Conservation (phyloP, 768 basidiomycete species). For the Russula sp. region DNA sequence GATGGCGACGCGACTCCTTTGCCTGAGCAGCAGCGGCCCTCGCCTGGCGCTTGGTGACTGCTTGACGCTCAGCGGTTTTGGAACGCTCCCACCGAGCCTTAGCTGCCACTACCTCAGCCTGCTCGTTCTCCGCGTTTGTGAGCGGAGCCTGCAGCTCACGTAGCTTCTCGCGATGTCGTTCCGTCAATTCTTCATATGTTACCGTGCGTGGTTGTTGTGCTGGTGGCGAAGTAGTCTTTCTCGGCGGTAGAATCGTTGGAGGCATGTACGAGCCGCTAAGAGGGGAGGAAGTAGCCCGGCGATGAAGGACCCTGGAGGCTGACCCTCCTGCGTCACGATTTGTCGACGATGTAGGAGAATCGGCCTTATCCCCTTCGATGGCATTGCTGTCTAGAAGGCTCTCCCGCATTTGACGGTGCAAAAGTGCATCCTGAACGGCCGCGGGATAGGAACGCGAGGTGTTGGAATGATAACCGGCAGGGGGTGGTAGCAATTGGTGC, state of each 20-base stretch:
- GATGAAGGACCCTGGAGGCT: slow-evolving; percentile 12
- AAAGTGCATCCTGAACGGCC: slow-evolving; percentile 73
- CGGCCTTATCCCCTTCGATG: not conserved
- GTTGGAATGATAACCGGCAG: slow-evolving; percentile 37
- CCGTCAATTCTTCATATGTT: slow-evolving; percentile 85
- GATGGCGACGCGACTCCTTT: slow-evolving; percentile 52
- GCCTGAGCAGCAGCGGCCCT: slow-evolving; percentile 46
- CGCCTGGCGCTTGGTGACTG: slow-evolving; percentile 66
- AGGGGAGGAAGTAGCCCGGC: slow-evolving; percentile 22
- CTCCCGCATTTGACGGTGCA: slow-evolving; percentile 67
- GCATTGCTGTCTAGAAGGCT: slow-evolving; percentile 51
- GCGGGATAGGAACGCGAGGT: slow-evolving; percentile 56
- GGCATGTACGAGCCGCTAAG: slow-evolving; percentile 38
- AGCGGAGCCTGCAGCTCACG: slow-evolving; percentile 78
- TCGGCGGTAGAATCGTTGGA: slow-evolving; percentile 47
- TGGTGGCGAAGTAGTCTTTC: slow-evolving; percentile 46
- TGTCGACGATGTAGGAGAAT: slow-evolving; percentile 11
- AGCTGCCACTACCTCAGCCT: slow-evolving; percentile 71
- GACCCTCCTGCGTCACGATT: not conserved
- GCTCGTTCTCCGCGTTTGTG: slow-evolving; percentile 74
- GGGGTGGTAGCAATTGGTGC: slow-evolving; percentile 72
- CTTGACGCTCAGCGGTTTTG: slow-evolving; percentile 69
- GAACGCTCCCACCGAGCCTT: slow-evolving; percentile 80
- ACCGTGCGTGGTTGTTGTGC: slow-evolving; percentile 55
- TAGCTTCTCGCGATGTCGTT: slow-evolving; percentile 83